Evolutionary conservation across 2,329 filamentous ascomycete species (phyloP), one percentile per base, ranked within the genome.

Genomic region (Fusarium sp.): DNA sequence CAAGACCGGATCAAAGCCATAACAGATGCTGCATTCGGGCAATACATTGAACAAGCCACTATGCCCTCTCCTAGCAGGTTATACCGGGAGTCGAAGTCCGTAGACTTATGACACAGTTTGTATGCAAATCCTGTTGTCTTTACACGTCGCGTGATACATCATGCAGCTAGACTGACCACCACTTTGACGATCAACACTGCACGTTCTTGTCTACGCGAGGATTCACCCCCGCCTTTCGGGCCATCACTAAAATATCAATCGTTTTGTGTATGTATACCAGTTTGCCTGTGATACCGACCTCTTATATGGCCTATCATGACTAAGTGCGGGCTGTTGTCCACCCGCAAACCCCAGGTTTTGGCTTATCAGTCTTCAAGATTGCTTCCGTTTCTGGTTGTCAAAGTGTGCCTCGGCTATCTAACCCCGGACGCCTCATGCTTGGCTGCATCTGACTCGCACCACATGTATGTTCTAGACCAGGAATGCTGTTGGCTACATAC

Each of bases 341-440:
- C 52, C 26, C 42, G 30, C 26, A 56, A 54, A 56, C 50, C 62
- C 55, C 46, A 32, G 48, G 6, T n/a, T 50, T 46, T 27, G 52
- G 11, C 53, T 66, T 38, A 46, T 55, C 42, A 30, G 32, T 35
- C 32, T 30, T 48, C 23, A 26, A 63, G 44, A 23, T 60, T 40
- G n/a, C 17, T 14, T 33, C 35, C 41, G 30, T 55, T 42, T 54
- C 50, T 20, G 37, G 52, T 18, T 50, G 33, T 50, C 17, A 38
- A 17, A 26, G 38, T 40, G 49, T 42, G 54, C 53, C 45, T 48
- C 64, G 54, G 64, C 42, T 53, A 64, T 60, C 54, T 53, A 33
- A 67, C 42, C 62, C 67, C 53, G 46, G 32, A 68, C 67, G 63
- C 67, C 63, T 64, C 57, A 37, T 56, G 23, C 68, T 70, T 70